These are phyloP conservation scores for Fusarium agapanthi DNA, from an alignment of 2,329 filamentous ascomycete species.

Conservation along the genomic window DNA sequence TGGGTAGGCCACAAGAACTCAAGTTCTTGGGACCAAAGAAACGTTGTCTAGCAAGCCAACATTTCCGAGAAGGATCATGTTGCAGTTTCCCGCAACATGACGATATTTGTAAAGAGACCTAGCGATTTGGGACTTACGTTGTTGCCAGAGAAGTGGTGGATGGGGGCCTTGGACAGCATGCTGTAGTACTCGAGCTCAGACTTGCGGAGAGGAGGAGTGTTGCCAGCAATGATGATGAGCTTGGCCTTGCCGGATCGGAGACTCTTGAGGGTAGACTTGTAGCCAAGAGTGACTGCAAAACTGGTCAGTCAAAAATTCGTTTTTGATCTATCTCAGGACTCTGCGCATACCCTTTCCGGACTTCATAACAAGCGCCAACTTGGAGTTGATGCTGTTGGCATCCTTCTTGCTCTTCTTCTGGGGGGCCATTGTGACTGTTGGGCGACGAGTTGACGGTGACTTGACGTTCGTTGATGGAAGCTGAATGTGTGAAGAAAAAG, in stretches of 20 bases:
- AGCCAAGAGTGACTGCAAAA: constrained; percentile 51
- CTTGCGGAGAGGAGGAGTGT: constrained; percentile 98
- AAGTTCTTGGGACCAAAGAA: constrained; percentile 36
- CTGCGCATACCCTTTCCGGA: constrained; percentile 74
- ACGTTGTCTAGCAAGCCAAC: constrained; percentile 24
- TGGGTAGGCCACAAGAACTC: constrained; percentile 68
- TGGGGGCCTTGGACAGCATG: constrained; percentile 91
- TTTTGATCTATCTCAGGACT: not conserved
- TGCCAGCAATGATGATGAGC: constrained; percentile 92
- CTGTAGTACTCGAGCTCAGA: constrained; percentile 95
- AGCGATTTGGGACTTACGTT: constrained; percentile 78
- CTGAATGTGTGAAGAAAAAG: constrained; percentile 31
- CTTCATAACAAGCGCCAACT: constrained; percentile 71
- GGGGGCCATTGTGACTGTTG: constrained; percentile 69
- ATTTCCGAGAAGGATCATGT: constrained; percentile 40
- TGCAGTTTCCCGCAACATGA: constrained; percentile 32
- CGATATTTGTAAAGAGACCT: constrained; percentile 30
- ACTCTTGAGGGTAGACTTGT: constrained; percentile 73
- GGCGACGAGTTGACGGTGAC: constrained; percentile 41
- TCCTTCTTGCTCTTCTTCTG: constrained; percentile 88
- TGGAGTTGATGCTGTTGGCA: constrained; percentile 74
- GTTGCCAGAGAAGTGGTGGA: constrained; percentile 98
- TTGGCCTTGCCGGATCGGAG: constrained; percentile 97
- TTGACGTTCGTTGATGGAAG: constrained; percentile 47
- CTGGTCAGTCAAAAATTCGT: constrained; percentile 20